Base-by-base conservation (phyloP, 305 asterid genomes). In the Rubia tinctorum region DNA sequence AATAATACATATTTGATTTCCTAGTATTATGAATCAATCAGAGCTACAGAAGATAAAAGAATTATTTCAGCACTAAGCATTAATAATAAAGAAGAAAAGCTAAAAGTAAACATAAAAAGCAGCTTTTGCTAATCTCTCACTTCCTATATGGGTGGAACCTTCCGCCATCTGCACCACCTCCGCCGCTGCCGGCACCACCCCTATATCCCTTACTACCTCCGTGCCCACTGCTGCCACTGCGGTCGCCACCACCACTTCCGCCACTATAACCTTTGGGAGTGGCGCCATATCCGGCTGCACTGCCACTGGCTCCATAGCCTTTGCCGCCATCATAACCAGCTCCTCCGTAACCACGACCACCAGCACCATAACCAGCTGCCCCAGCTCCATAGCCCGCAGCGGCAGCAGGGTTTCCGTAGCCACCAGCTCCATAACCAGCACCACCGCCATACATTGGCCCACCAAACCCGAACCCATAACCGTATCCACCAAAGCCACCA, bases 61-160 rank as follows among this genome's bases (percentile, higher is more conserved):
- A 53, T 2, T 30, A 30, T 8, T 18, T 4, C 60, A 3, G 9
- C 60, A 7, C 60, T 53, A 53, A 53, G n/a, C 60, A 53, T 18
- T 17, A 53, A 53, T 53, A 53, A 63, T 51, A 23, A 69, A 59
- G 39, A 25, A 37, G 43, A 20, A 59, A 58, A 42, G 47, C 44
- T 47, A 62, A 43, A 58, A 56, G 23, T 68, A 25, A 72, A 42
- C 44, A 45, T 53, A 44, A 45, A 6, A 30, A 7, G 30, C 17
- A 14, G 23, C 44, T 56, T 56, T 39, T 30, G 42, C 10, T 11
- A 9, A 49, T 20, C 43, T 68, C 66, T 88, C 85, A 94, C 82
- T 90, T 94, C 47, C 95, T 79, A 74, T 91, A 91, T 1, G 97
- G 97, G 76, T 91, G 97, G 81, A 86, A 90, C 87, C 97, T 86